phyloP scores from a whole-genome alignment of 1,284 basidiomycete genomes.

The Apiotrichum porosum region DNA sequence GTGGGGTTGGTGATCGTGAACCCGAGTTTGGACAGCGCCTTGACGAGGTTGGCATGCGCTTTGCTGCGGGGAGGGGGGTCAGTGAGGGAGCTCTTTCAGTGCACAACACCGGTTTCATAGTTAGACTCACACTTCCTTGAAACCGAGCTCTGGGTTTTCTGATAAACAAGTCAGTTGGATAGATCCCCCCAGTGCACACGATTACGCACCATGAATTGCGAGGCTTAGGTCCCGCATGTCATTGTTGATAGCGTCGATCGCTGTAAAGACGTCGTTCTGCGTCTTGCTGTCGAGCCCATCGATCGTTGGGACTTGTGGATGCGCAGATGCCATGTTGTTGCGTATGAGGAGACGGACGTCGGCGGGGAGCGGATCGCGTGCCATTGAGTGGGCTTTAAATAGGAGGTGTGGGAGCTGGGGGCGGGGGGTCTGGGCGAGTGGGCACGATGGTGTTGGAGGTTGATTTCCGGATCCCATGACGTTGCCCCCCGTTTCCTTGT shows the following conservation, averaged over 20 bases:
- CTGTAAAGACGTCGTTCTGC: conserved; percentile 36
- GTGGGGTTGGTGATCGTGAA: conserved; percentile 27
- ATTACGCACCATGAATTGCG: conserved; percentile 56
- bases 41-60: conserved; percentile 21
- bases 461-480: too few species aligned
- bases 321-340: conserved; percentile 19
- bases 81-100: too few species aligned
- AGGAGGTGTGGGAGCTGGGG: too few species aligned
- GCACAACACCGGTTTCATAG: too few species aligned
- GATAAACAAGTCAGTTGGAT: background rate
- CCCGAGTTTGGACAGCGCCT: conserved; percentile 21
- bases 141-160: conserved; percentile 31
- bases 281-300: conserved; percentile 22
- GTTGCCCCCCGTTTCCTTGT: background rate
- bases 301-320: conserved; percentile 16
- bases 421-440: too few species aligned
- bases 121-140: conserved; percentile 29
- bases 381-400: background rate
- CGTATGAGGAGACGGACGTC: conserved; percentile 20
- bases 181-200: background rate
- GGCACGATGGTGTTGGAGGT: too few species aligned
- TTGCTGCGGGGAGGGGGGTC: conserved; percentile 16
- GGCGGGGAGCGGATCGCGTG: conserved; percentile 4
- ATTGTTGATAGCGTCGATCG: conserved; percentile 55
- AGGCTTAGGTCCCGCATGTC: conserved; percentile 60